Evolutionary conservation across 768 basidiomycete genomes (phyloP), one percentile per base, ranked within the genome.

Genomic region (Pulveroboletus sp.): DNA sequence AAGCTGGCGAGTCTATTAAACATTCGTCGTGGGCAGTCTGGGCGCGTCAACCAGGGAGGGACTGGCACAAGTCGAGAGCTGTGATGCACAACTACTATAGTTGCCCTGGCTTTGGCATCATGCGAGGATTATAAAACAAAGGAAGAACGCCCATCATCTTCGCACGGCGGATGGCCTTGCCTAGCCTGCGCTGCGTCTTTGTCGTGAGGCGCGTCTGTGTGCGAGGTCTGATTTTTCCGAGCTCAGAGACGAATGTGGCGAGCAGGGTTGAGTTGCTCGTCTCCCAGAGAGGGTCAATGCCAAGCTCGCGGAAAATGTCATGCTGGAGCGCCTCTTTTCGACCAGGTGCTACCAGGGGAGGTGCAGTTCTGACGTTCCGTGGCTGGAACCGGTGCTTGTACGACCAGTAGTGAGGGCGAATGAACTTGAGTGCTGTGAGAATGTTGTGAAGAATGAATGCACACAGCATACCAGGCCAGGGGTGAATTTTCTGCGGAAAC

Each of bases 131-230:
- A 39, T 71, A 71, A 39, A 69, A 68, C 46, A 71, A 56, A 5
- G 91, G 87, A 46, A 95, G 80, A 49, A 91, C 64, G 36, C 94
- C 94, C 89, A 95, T 93, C 77, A 85, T 85, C 71, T 86, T 89
- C 51, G 94, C 88, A 51, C 94, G 74, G 39, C 88, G 82, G 50
- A 96, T 85, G 39, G 93, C 89, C 69, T 92, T 92, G 51, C 81
- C 87, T 5, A 96, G 58, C 52, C 76, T 75, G 39, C 90, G 78
- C 66, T 96, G 94, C 47, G 73, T 86, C 70, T 82, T 83, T 68
- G 81, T 77, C 2, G 93, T 92, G 39, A 97, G 73, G 6, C 76
- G 71, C 0, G 90, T 94, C 28, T 77, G 63, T 8, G 78, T 75
- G 46, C 94, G 79, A n/a, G 73, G 70, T 54, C 76, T 75, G 56